phyloP scores from a whole-genome alignment of 2,329 filamentous ascomycete genomes.

The Ophiostoma montium region DNA sequence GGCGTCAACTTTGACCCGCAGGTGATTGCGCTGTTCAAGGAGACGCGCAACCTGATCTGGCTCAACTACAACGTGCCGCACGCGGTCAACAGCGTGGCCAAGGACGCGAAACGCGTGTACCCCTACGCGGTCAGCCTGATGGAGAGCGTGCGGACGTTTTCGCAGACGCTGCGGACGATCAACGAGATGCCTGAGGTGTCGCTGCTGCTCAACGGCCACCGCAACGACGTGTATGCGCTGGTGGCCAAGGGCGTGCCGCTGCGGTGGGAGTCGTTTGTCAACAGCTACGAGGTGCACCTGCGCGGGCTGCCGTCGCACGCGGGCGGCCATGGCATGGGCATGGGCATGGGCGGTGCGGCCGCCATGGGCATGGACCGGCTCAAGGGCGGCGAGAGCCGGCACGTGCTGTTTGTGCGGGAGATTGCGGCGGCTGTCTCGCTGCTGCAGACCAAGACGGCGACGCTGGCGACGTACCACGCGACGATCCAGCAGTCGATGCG shows the following conservation, averaged over 20 bases:
- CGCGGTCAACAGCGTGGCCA: slow-evolving; percentile 86
- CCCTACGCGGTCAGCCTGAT: slow-evolving; percentile 95
- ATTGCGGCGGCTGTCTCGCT: slow-evolving; percentile 79
- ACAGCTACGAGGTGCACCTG: slow-evolving; percentile 84
- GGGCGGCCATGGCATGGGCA: slow-evolving; percentile 34
- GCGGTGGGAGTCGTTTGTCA: slow-evolving; percentile 95
- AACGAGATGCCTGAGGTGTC: slow-evolving; percentile 75
- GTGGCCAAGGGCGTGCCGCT: slow-evolving; percentile 79
- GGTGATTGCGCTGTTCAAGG: slow-evolving; percentile 95
- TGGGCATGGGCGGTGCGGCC: slow-evolving; percentile 33
- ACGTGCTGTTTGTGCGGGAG: slow-evolving; percentile 91
- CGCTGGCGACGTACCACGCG: slow-evolving; percentile 65
- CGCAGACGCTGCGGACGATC: slow-evolving; percentile 77
- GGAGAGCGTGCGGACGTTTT: slow-evolving; percentile 91
- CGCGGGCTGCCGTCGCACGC: slow-evolving; percentile 39
- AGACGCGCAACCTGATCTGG: slow-evolving; percentile 92
- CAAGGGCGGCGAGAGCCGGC: slow-evolving; percentile 67
- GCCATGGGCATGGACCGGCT: slow-evolving; percentile 28
- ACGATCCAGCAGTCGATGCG: slow-evolving; percentile 66
- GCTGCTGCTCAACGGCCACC: slow-evolving; percentile 76
- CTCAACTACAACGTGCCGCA: slow-evolving; percentile 90
- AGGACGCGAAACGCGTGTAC: slow-evolving; percentile 97
- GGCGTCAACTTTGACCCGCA: slow-evolving; percentile 94
- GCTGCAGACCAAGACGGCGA: slow-evolving; percentile 74
- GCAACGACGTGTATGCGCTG: slow-evolving; percentile 74